Evolutionary conservation across 805 yeast species (phyloP).

Genomic region (Metschnikowia drakensbergensis): DNA sequence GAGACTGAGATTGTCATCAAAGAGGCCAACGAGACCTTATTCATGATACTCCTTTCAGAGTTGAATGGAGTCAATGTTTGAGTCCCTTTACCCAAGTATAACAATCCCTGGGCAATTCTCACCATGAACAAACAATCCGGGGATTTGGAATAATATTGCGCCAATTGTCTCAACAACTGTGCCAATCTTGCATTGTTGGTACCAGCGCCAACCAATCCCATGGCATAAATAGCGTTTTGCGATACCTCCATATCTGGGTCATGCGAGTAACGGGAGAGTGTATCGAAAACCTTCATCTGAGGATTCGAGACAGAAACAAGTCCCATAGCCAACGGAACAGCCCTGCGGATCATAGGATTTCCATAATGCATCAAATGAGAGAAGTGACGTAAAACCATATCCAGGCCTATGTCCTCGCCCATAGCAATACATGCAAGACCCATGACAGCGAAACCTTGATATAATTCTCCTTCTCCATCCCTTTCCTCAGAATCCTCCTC

Average conservation of each 20-base stretch:
- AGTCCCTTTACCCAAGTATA: slow-evolving; percentile 96
- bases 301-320: slow-evolving; percentile 90
- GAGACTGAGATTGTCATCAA: slow-evolving; percentile 80
- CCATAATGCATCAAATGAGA: slow-evolving; percentile 98
- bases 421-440: slow-evolving; percentile 93
- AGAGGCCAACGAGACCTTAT: slow-evolving; percentile 87
- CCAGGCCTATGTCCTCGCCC: slow-evolving; percentile 98
- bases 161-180: slow-evolving; percentile 90
- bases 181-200: slow-evolving; percentile 98
- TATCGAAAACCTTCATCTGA: slow-evolving; percentile 94
- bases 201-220: slow-evolving; percentile 99
- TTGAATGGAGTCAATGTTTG: slow-evolving; percentile 84
- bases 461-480: slow-evolving; percentile 51
- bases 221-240: slow-evolving; percentile 87
- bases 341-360: slow-evolving; percentile 80
- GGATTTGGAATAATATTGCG: slow-evolving; percentile 86
- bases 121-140: slow-evolving; percentile 89
- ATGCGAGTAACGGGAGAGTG: slow-evolving; percentile 92
- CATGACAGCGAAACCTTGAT: slow-evolving; percentile 85
- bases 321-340: slow-evolving; percentile 98
- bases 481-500: slow-evolving; percentile 27
- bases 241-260: slow-evolving; percentile 94
- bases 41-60: slow-evolving; percentile 79
- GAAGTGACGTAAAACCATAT: slow-evolving; percentile 95
- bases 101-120: slow-evolving; percentile 89